Evolutionary conservation across 2,329 filamentous ascomycete genomes (phyloP).

Genomic region (Cladophialophora yegresii): DNA sequence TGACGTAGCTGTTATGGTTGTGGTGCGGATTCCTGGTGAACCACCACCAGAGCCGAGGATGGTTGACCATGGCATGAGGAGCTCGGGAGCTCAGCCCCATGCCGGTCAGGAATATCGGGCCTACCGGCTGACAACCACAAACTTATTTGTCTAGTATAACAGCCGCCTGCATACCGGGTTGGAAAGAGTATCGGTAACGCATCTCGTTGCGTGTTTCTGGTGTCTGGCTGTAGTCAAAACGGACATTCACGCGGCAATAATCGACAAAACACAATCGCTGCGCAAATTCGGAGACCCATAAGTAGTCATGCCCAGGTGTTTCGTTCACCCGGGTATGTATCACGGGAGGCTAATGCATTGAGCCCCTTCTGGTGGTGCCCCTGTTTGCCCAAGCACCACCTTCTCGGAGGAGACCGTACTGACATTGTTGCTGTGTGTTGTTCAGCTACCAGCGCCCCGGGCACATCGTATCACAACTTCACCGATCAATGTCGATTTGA

Average conservation of each 20-base stretch:
- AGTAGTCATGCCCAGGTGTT: not conserved
- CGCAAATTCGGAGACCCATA: not conserved
- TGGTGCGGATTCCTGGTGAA: not conserved
- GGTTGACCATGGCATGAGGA: not conserved
- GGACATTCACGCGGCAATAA: not conserved
- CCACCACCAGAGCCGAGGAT: not conserved
- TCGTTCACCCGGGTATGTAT: not conserved
- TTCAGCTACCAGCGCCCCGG: not conserved
- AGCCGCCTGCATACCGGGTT: no score
- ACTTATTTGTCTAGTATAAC: not conserved
- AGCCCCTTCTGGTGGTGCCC: not conserved
- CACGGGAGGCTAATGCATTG: not conserved
- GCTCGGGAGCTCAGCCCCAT: not conserved
- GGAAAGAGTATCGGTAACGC: not conserved
- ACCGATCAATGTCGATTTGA: not conserved
- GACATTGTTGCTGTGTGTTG: not conserved
- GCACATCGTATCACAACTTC: not conserved
- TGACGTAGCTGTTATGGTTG: not conserved
- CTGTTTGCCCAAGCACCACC: not conserved
- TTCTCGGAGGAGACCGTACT: not conserved
- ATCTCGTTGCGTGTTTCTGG: not conserved
- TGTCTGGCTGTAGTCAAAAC: not conserved
- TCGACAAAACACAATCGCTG: not conserved
- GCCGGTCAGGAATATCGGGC: conserved; percentile 1
- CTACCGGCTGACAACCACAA: not conserved